Conservation (phyloP, 768 basidiomycete species). For the Mycena latifolia region DNA sequence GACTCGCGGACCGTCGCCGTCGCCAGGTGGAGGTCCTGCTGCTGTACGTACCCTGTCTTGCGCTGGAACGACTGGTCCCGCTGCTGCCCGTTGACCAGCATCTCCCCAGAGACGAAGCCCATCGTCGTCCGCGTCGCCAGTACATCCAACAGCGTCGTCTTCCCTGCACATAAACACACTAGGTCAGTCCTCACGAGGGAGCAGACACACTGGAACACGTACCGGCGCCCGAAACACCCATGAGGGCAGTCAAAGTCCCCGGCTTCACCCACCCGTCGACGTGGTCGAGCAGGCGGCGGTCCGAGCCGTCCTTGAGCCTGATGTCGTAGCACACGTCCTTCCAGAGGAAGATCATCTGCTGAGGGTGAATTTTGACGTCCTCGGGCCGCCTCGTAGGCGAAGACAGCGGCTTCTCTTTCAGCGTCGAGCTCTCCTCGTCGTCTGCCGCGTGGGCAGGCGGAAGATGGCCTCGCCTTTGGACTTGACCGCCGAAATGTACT, state of each 20-base stretch:
- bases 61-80: constrained; percentile 53
- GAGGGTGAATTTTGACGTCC: constrained; percentile 32
- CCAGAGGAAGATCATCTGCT: constrained; percentile 59
- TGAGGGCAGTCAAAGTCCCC: constrained; percentile 63
- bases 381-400: constrained; percentile 23
- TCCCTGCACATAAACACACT: constrained; percentile 37
- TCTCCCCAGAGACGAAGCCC: constrained; percentile 61
- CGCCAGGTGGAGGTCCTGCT: constrained; percentile 60
- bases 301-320: constrained; percentile 40
- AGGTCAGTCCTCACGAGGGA: no score
- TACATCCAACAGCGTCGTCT: constrained; percentile 58
- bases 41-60: constrained; percentile 63
- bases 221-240: constrained; percentile 44
- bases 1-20: constrained; percentile 65
- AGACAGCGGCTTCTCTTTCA: constrained; percentile 34
- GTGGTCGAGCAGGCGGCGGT: constrained; percentile 51
- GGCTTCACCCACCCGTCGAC: constrained; percentile 64
- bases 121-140: constrained; percentile 61
- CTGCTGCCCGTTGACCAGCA: constrained; percentile 53
- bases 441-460: constrained; percentile 29
- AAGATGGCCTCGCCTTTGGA: constrained; percentile 46
- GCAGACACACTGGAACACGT: neutral
- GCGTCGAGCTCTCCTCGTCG: constrained; percentile 48
- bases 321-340: constrained; percentile 56
- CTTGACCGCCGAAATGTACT: constrained; percentile 44